Percentiles rank a stretch among this genome's conserved stretches.
Evolutionary conservation across 176 grass and related monocot species (phyloP).

Genomic region (Triticum turgidum): DNA sequence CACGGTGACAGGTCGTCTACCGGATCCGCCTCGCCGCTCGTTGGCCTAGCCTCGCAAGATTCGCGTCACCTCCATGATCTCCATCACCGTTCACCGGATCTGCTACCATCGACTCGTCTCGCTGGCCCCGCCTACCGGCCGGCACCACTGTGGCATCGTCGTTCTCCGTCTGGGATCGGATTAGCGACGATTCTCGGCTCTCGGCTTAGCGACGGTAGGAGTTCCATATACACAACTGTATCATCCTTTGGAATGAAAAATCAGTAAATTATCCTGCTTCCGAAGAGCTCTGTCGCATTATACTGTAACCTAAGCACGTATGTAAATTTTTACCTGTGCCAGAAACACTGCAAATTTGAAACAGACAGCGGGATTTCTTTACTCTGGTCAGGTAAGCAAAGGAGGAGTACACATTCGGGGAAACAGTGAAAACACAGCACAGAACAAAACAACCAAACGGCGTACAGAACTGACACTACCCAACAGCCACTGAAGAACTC

Average conservation of each 20-base stretch:
- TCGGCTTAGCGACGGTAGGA: too few relatives aligned
- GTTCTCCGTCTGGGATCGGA: background rate
- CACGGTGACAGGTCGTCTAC: background rate
- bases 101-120: background rate
- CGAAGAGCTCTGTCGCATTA: too few relatives aligned
- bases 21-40: background rate
- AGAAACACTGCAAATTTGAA: background rate
- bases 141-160: too few relatives aligned
- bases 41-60: background rate
- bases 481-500: background rate
- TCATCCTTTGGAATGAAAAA: too few relatives aligned
- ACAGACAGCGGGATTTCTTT: slow-evolving; percentile 30
- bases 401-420: slow-evolving; percentile 2
- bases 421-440: slow-evolving; percentile 14
- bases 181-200: too few relatives aligned
- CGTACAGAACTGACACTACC: background rate
- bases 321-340: background rate
- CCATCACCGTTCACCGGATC: background rate
- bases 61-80: background rate
- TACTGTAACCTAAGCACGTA: too few relatives aligned
- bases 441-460: slow-evolving; percentile 4
- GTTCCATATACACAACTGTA: too few relatives aligned
- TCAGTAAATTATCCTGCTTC: too few relatives aligned
- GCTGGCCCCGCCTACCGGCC: too few relatives aligned
- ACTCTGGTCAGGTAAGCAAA: slow-evolving; percentile 25